Evolutionary conservation across 192 early-diverging fungal genomes (phyloP).

Genomic region (Spizellomyces sp.): DNA sequence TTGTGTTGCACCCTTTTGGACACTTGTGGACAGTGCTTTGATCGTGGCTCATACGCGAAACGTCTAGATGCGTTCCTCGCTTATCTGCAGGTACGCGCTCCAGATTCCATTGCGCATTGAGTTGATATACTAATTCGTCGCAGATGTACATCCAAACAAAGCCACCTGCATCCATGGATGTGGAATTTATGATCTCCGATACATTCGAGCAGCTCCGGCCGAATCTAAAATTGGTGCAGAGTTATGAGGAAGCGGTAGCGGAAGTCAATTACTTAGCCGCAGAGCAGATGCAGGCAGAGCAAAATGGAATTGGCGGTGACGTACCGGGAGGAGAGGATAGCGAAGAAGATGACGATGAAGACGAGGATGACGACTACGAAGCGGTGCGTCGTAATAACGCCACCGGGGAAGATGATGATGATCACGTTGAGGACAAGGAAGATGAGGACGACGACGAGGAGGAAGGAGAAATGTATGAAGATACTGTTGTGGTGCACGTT

Average conservation of each 20-base stretch:
- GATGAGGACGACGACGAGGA: slow-evolving; percentile 52
- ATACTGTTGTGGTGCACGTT: slow-evolving; percentile 68
- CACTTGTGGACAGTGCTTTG: slow-evolving; percentile 84
- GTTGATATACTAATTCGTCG: neutral
- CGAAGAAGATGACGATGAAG: slow-evolving; percentile 48
- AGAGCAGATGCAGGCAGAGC: slow-evolving; percentile 51
- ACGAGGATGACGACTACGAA: slow-evolving; percentile 41
- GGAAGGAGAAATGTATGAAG: slow-evolving; percentile 60
- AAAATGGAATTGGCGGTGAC: slow-evolving; percentile 35
- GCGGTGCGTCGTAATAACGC: slow-evolving; percentile 35
- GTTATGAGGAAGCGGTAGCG: slow-evolving; percentile 81
- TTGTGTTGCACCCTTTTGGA: slow-evolving; percentile 85
- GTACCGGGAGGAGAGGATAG: slow-evolving; percentile 37
- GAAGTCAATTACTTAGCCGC: slow-evolving; percentile 61
- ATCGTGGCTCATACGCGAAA: slow-evolving; percentile 61
- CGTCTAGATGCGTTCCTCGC: slow-evolving; percentile 75
- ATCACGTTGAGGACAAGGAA: slow-evolving; percentile 38
- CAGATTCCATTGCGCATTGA: slow-evolving; percentile 55
- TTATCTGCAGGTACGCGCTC: slow-evolving; percentile 50
- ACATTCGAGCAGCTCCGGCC: slow-evolving; percentile 73
- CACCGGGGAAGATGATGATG: slow-evolving; percentile 39
- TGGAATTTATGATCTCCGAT: slow-evolving; percentile 83
- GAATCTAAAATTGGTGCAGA: slow-evolving; percentile 55
- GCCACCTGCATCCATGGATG: slow-evolving; percentile 78
- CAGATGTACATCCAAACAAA: slow-evolving; percentile 89